Conservation (phyloP, 2,329 filamentous ascomycete species). For the Ramichloridium luteum region DNA sequence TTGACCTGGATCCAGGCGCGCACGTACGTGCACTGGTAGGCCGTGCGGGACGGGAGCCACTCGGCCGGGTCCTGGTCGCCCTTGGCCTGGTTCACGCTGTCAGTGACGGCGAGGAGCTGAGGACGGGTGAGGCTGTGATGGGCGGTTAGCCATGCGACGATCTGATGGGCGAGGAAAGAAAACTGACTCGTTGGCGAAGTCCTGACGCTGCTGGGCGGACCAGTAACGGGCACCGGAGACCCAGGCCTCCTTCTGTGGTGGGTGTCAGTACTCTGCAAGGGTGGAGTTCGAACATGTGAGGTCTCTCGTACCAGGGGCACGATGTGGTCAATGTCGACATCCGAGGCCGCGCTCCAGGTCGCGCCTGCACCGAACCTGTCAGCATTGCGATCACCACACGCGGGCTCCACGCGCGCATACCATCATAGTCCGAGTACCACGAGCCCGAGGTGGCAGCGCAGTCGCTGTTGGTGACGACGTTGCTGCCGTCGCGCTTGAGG, state of each 20-base stretch:
- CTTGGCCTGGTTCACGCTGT: constrained; percentile 61
- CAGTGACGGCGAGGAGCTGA: constrained; percentile 68
- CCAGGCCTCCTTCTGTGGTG: constrained; percentile 15
- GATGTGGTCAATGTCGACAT: constrained; percentile 74
- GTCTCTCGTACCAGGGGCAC: constrained; percentile 52
- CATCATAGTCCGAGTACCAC: constrained; percentile 65
- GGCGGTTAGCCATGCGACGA: no score
- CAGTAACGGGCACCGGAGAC: constrained; percentile 56
- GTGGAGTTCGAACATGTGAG: neutral
- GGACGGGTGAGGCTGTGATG: constrained; percentile 59
- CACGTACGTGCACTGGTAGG: constrained; percentile 69
- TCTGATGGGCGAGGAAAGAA: no score
- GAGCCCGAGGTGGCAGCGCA: constrained; percentile 54
- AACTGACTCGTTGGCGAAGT: constrained; percentile 48
- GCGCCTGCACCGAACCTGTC: no score
- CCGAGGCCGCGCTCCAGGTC: constrained; percentile 53
- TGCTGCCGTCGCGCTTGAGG: constrained; percentile 58
- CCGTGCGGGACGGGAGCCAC: constrained; percentile 61
- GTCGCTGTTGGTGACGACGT: constrained; percentile 44
- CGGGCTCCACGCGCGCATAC: no score
- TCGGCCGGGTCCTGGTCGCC: constrained; percentile 59
- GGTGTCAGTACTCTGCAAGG: constrained; percentile 2
- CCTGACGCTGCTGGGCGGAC: constrained; percentile 54
- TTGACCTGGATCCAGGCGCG: constrained; percentile 69
- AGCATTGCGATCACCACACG: no score